phyloP scores from a whole-genome alignment of 352 stramenopile species.

The Phytophthora aleatoria region DNA sequence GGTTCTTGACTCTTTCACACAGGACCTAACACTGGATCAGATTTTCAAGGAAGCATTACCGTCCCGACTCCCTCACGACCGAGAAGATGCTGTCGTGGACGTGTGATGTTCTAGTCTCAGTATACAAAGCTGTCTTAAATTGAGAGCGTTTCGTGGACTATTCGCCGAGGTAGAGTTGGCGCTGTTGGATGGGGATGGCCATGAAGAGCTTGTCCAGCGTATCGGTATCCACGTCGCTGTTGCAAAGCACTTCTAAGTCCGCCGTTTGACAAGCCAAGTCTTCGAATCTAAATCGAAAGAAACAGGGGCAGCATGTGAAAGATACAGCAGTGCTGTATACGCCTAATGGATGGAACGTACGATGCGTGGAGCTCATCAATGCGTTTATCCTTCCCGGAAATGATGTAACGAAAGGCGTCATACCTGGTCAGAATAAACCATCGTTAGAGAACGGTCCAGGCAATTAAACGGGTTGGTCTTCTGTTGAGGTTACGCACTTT shows the following conservation, averaged over 20 bases:
- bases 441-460: not conserved
- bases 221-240: slow-evolving; percentile 39
- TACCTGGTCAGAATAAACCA: slow-evolving; percentile 32
- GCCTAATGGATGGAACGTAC: slow-evolving; percentile 16
- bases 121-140: not conserved
- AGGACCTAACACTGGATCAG: slow-evolving; percentile 56
- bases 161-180: slow-evolving; percentile 19
- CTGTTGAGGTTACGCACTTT: slow-evolving; percentile 25
- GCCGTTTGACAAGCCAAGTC: slow-evolving; percentile 44
- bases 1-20: slow-evolving; percentile 39
- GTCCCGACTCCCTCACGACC: slow-evolving; percentile 64
- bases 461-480: not conserved
- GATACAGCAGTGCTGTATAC: not conserved
- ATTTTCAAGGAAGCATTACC: slow-evolving; percentile 81
- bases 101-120: slow-evolving; percentile 36
- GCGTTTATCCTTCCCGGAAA: slow-evolving; percentile 37
- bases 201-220: slow-evolving; percentile 54
- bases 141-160: slow-evolving; percentile 1
- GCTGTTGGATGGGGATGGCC: slow-evolving; percentile 48
- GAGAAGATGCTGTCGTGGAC: slow-evolving; percentile 74
- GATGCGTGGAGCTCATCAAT: slow-evolving; percentile 37
- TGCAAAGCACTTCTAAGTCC: slow-evolving; percentile 49
- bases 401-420: slow-evolving; percentile 30
- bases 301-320: not conserved
- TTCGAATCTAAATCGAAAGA: slow-evolving; percentile 39